These are phyloP conservation scores for Collybia nuda DNA, from an alignment of 768 basidiomycete genomes.

Conservation along the genomic window DNA sequence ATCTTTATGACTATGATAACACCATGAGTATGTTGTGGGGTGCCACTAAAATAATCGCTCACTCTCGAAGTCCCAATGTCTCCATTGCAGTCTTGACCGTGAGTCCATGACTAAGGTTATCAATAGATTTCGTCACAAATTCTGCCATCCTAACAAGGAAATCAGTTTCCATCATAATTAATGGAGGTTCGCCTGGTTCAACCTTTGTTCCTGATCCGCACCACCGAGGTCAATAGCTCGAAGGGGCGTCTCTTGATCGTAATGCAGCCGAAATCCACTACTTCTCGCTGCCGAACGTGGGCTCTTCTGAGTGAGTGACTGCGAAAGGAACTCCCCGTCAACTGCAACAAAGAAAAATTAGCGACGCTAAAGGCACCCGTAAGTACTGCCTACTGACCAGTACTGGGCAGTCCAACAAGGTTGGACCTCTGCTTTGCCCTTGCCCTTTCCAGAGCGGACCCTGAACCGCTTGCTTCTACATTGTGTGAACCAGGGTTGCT, in stretches of 20 bases:
- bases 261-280: slow-evolving; percentile 45
- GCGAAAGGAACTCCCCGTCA: slow-evolving; percentile 20
- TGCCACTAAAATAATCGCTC: slow-evolving; percentile 13
- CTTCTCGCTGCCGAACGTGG: background rate
- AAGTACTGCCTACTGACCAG: slow-evolving; percentile 3
- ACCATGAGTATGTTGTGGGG: background rate
- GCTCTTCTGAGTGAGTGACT: slow-evolving; percentile 7
- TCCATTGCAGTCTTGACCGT: slow-evolving; percentile 53
- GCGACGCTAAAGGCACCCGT: background rate
- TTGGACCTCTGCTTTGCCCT: slow-evolving; percentile 3
- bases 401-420: background rate
- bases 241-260: slow-evolving; percentile 49
- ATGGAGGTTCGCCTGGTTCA: background rate
- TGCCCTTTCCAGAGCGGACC: slow-evolving; percentile 1
- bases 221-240: slow-evolving; percentile 57
- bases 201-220: slow-evolving; percentile 55
- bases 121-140: slow-evolving; percentile 60
- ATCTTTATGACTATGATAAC: slow-evolving; percentile 44
- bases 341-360: background rate
- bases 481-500: background rate
- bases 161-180: background rate
- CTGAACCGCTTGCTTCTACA: background rate
- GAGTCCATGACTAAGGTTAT: slow-evolving; percentile 53
- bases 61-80: slow-evolving; percentile 52
- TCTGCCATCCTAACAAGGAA: slow-evolving; percentile 49